Evolutionary conservation across 176 grass and related monocot genomes (phyloP).

Genomic region (Zoysia pacifica): DNA sequence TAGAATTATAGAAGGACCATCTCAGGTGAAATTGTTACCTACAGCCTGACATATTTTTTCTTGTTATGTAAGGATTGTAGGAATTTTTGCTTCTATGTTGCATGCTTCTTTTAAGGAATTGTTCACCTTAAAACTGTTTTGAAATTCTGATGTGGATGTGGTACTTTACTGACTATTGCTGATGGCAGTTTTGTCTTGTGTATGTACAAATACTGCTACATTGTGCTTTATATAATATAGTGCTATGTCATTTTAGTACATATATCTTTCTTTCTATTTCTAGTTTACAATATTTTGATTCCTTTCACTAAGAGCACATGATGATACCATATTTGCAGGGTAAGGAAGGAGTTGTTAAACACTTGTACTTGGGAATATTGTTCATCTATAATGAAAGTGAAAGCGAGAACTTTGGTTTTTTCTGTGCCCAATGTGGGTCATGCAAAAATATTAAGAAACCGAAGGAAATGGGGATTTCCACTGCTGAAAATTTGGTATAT

Average conservation of each 20-base stretch:
- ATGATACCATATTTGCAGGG: constrained; percentile 58
- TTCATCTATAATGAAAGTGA: constrained; percentile 84
- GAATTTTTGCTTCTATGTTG: neutral
- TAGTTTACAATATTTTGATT: constrained; percentile 9
- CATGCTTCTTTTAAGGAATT: constrained; percentile 23
- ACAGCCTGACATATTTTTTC: neutral
- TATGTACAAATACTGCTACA: neutral
- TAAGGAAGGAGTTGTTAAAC: constrained; percentile 88
- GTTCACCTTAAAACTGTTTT: constrained; percentile 13
- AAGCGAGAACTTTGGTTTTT: constrained; percentile 77
- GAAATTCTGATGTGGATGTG: constrained; percentile 2
- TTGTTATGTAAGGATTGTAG: constrained; percentile 23
- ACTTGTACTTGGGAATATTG: constrained; percentile 88
- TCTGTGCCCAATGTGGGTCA: constrained; percentile 71
- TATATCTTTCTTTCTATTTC: constrained; percentile 32
- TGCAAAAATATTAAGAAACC: constrained; percentile 74
- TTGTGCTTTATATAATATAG: neutral
- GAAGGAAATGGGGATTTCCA: constrained; percentile 48
- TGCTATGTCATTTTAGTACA: constrained; percentile 15
- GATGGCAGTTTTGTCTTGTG: neutral
- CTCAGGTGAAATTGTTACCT: constrained; percentile 55
- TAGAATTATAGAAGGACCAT: constrained; percentile 69
- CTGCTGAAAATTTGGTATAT: constrained; percentile 52
- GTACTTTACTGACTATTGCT: neutral
- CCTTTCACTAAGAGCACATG: constrained; percentile 14